Base-by-base conservation (phyloP, 192 early-diverging fungal species). In the Neocallimastix lanati region DNA sequence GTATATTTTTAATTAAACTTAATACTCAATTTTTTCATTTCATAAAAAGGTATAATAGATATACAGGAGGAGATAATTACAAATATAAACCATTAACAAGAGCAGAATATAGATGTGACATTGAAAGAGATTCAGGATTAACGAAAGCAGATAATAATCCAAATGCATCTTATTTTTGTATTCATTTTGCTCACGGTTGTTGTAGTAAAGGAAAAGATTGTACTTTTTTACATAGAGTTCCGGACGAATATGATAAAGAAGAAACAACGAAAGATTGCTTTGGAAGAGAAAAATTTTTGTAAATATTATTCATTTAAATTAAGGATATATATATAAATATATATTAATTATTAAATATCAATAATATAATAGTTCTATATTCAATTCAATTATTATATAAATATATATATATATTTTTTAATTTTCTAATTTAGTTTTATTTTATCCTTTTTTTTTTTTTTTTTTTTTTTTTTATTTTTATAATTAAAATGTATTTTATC, bases 181-280 rank as follows among this genome's bases (percentile, higher is more conserved):
- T 94, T 25, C 93, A 94, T 81, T 96, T 96, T 87, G 92, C 93
- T 0, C 85, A 90, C 37, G 94, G 94, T 11, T 89, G 88, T 82
- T 96, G 94, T 84, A 85, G 88, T 37, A 88, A 89, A 77, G 94
- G 94, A 18, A 29, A 37, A 18, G 81, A 87, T 40, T 89, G 87
- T 77, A 81, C 80, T 78, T 79, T 13, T 78, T 85, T 88, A 82
- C 89, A 90, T 81, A 78, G 89, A 28, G 80, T 90, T 29, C 89
- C 89, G 25, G 84, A 91, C 14, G 79, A 82, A 2, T 81, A 38
- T 12, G 90, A 91, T 78, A 28, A 84, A 29, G 81, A 82, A 25
- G 83, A 83, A 33, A 81, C 83, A 76, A 82, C 86, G 13, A 80
- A 79, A 77, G 94, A 96, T 82, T 87, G 88, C 27, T 96, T 96